A percentile compares a stretch with the other conserved stretches of the same genome.
Evolutionary conservation across 441 rosid genomes (phyloP).

Genomic region (Dalechampia spathulata): DNA sequence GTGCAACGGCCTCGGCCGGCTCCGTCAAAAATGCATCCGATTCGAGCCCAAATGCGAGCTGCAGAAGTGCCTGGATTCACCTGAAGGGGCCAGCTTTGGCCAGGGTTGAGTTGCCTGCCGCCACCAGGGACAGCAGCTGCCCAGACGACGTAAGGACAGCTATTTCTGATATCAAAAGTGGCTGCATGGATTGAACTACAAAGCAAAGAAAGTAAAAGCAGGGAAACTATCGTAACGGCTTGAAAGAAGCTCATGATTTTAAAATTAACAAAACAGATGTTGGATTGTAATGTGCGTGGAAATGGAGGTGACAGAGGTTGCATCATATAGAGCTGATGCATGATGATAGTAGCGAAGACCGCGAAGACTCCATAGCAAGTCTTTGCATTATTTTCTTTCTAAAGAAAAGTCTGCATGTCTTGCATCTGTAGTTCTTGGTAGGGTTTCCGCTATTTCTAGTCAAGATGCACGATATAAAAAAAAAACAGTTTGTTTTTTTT

Average conservation of each 20-base stretch:
- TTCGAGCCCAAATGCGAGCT: constrained; percentile 38
- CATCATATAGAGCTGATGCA: no score
- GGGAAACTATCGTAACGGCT: not conserved
- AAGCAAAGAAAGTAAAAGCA: not conserved
- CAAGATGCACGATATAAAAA: no score
- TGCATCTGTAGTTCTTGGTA: no score
- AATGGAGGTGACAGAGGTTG: no score
- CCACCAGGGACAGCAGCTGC: constrained; percentile 28
- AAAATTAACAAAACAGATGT: no score
- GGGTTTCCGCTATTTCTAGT: no score
- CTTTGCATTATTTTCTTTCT: no score
- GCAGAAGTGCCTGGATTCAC: constrained; percentile 19
- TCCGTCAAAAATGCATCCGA: constrained; percentile 23
- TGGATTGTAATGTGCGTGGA: no score
- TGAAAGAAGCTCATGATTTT: not conserved
- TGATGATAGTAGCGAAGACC: no score
- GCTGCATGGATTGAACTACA: not conserved
- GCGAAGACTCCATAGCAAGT: no score
- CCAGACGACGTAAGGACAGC: constrained; percentile 1
- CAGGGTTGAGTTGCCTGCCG: constrained; percentile 31
- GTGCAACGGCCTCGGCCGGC: constrained; percentile 33
- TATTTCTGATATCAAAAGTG: not conserved
- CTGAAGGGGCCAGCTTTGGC: constrained; percentile 31
- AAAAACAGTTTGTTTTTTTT: no score
- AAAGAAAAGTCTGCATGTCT: no score